Conservation (phyloP, 441 rosid species). For the Gossypium gossypioides region DNA sequence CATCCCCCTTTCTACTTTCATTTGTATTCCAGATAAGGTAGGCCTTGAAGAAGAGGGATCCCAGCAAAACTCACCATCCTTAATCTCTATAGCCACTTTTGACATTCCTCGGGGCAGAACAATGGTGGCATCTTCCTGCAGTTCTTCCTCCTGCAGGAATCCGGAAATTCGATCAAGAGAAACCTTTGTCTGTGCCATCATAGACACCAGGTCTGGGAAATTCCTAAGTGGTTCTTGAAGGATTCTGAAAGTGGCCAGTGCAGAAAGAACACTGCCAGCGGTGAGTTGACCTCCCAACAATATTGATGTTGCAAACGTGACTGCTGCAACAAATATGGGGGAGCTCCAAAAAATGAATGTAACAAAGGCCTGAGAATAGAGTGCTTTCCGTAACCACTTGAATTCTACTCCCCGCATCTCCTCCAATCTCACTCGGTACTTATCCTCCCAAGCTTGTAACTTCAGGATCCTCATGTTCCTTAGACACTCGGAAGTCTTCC, state of each 20-base stretch:
- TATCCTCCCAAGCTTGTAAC: constrained; percentile 97
- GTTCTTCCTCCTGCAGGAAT: constrained; percentile 90
- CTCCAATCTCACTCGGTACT: constrained; percentile 69
- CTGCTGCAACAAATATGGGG: constrained; percentile 93
- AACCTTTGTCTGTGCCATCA: constrained; percentile 99
- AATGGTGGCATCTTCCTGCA: constrained; percentile 82
- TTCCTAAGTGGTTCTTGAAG: constrained; percentile 98
- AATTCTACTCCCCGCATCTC: constrained; percentile 89
- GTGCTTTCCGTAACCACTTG: constrained; percentile 84
- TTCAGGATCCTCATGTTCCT: constrained; percentile 98
- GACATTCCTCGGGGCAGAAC: constrained; percentile 68
- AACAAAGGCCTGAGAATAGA: constrained; percentile 91
- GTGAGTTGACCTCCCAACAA: constrained; percentile 84
- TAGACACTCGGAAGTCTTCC: constrained; percentile 94
- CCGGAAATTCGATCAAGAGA: constrained; percentile 97
- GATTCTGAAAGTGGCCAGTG: constrained; percentile 95
- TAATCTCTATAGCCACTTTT: constrained; percentile 61
- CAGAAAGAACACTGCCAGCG: constrained; percentile 97
- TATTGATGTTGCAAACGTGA: constrained; percentile 84
- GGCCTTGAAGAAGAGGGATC: constrained; percentile 53
- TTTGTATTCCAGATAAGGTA: constrained; percentile 63
- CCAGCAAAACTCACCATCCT: constrained; percentile 80
- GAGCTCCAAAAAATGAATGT: constrained; percentile 99
- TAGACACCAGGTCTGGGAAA: constrained; percentile 94
- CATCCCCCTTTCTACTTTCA: constrained; percentile 88